Conservation (phyloP, 2,329 filamentous ascomycete species). For the Penicillium glabrum region DNA sequence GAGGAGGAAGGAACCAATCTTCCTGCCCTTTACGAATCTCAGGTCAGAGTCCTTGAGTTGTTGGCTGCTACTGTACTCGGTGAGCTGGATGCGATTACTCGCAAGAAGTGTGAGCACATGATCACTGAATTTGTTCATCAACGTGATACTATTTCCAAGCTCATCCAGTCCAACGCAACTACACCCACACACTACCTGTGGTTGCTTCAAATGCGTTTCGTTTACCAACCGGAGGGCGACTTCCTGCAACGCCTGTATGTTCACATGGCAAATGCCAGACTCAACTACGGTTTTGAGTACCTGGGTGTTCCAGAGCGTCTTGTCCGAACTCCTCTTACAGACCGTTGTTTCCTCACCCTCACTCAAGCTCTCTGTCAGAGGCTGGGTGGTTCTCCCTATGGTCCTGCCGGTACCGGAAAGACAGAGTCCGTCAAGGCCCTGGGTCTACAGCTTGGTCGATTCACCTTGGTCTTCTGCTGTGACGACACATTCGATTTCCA, state of each 20-base stretch:
- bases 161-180: slow-evolving; percentile 72
- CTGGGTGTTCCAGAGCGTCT: slow-evolving; percentile 94
- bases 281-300: slow-evolving; percentile 98
- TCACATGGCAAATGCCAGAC: slow-evolving; percentile 93
- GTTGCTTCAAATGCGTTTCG: slow-evolving; percentile 96
- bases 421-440: slow-evolving; percentile 98
- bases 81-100: slow-evolving; percentile 79
- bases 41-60: slow-evolving; percentile 80
- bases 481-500: slow-evolving; percentile 99
- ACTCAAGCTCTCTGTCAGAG: slow-evolving; percentile 94
- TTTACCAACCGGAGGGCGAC: slow-evolving; percentile 80
- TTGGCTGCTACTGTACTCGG: slow-evolving; percentile 87
- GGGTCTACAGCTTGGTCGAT: slow-evolving; percentile 92
- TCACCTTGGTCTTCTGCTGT: slow-evolving; percentile 98
- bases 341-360: slow-evolving; percentile 96
- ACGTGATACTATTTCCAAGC: slow-evolving; percentile 85
- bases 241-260: slow-evolving; percentile 79
- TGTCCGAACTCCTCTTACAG: slow-evolving; percentile 92
- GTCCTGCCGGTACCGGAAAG: slow-evolving; percentile 96
- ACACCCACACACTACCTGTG: slow-evolving; percentile 82
- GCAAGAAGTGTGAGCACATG: slow-evolving; percentile 97
- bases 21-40: slow-evolving; percentile 71
- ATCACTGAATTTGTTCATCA: slow-evolving; percentile 99
- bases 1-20: slow-evolving; percentile 69
- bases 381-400: slow-evolving; percentile 94